Evolutionary conservation across 768 basidiomycete genomes (phyloP).

Genomic region (Leccinum imitatum): DNA sequence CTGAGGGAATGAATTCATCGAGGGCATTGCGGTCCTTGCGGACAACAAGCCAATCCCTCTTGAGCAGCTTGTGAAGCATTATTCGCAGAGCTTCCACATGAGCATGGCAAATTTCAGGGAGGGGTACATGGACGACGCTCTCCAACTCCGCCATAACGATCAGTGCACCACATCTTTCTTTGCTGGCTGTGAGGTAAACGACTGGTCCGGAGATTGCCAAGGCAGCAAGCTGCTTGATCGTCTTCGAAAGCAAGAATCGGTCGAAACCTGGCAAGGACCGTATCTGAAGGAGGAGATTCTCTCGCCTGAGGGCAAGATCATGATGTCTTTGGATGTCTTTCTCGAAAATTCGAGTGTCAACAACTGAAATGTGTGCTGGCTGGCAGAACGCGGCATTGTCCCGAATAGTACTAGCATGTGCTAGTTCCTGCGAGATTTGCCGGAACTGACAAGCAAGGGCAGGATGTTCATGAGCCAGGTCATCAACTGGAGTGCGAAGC

Average conservation of each 20-base stretch:
- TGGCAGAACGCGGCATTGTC: too few species aligned
- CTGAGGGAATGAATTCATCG: neutral
- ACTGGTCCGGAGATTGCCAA: too few species aligned
- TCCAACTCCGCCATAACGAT: neutral
- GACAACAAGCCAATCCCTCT: too few species aligned
- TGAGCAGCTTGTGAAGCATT: too few species aligned
- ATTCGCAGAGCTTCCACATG: neutral
- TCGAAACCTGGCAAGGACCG: neutral
- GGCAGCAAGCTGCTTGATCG: too few species aligned
- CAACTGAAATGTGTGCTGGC: neutral
- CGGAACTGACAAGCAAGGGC: neutral
- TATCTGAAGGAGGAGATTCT: neutral
- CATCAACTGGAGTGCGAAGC: neutral
- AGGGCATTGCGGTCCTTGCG: neutral
- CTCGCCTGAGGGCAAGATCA: neutral
- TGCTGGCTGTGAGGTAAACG: too few species aligned
- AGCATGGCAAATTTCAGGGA: neutral
- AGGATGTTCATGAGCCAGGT: neutral
- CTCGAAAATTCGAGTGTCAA: neutral
- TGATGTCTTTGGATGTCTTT: neutral
- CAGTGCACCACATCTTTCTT: too few species aligned
- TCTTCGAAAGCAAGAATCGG: neutral
- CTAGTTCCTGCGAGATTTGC: neutral
- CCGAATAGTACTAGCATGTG: too few species aligned
- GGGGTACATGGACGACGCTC: neutral